phyloP scores from a whole-genome alignment of 2,329 filamentous ascomycete genomes.

The Neurospora crassa region DNA sequence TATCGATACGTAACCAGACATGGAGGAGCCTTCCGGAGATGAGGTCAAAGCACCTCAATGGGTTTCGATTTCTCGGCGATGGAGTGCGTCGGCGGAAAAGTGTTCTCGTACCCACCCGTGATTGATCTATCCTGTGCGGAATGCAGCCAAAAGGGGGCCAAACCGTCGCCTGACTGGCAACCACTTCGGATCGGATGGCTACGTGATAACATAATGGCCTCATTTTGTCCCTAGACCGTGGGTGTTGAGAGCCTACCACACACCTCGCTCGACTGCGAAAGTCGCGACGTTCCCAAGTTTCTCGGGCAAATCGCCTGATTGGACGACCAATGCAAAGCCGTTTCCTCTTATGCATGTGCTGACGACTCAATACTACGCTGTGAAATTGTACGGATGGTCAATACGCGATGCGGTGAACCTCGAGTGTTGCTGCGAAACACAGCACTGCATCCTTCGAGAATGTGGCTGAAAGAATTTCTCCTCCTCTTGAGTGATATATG shows the following conservation, averaged over 20 bases:
- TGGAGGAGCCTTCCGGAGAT: neutral
- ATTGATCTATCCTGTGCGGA: slow-evolving; percentile 4
- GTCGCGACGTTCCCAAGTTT: neutral
- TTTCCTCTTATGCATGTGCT: slow-evolving; percentile 10
- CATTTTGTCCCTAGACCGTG: slow-evolving; percentile 3
- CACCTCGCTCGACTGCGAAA: slow-evolving; percentile 1
- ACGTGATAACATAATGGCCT: neutral
- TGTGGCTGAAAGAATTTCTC: neutral
- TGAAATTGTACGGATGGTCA: slow-evolving; percentile 5
- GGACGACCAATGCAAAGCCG: slow-evolving; percentile 8
- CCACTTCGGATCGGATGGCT: slow-evolving; percentile 1
- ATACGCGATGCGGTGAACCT: slow-evolving; percentile 1
- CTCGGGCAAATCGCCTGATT: slow-evolving; percentile 3
- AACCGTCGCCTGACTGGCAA: slow-evolving; percentile 13
- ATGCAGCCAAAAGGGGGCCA: neutral
- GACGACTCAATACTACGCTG: slow-evolving; percentile 7
- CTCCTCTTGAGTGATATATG: neutral
- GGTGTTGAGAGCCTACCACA: neutral
- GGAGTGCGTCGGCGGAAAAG: neutral
- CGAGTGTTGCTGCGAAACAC: neutral
- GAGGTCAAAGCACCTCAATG: neutral
- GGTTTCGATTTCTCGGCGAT: neutral
- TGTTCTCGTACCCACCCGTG: slow-evolving; percentile 1
- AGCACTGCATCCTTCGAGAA: slow-evolving; percentile 2
- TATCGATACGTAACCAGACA: neutral